Percentiles rank a stretch among this genome's conserved stretches.
Conservation (phyloP, 73 alveolate genomes). For the Paramecium primaurelia region DNA sequence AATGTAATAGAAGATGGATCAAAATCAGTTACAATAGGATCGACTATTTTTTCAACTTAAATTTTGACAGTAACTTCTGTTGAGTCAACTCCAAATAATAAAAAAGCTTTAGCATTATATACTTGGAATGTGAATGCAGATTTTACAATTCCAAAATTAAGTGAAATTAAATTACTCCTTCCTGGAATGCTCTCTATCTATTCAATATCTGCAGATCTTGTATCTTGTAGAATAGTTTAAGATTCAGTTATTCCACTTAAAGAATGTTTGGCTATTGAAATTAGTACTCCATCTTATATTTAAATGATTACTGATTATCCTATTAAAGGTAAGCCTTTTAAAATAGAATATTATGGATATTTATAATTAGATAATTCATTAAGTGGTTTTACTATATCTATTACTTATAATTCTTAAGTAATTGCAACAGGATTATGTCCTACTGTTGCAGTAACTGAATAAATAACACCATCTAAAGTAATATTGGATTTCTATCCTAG, state of each 20-base stretch:
- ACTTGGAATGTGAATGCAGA: background rate
- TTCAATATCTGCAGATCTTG: background rate
- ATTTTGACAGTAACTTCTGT: background rate
- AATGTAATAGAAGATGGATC: background rate
- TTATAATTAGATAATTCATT: background rate
- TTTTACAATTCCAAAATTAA: slow-evolving; percentile 15
- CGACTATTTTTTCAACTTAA: background rate
- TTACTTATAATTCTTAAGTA: background rate
- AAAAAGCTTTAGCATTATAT: background rate
- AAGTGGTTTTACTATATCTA: background rate
- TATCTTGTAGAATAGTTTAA: slow-evolving; percentile 10
- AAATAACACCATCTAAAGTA: background rate
- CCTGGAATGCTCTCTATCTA: background rate
- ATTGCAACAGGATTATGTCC: slow-evolving; percentile 37
- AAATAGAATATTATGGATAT: slow-evolving; percentile 51
- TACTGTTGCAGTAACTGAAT: background rate
- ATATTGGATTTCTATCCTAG: slow-evolving; percentile 12
- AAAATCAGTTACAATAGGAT: slow-evolving; percentile 7
- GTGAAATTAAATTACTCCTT: background rate
- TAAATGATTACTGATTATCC: slow-evolving; percentile 16
- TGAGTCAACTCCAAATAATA: slow-evolving; percentile 25
- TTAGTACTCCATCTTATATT: background rate
- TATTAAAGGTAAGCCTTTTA: background rate
- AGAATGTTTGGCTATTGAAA: background rate
- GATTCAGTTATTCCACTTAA: background rate